Conservation (phyloP, 73 alveolate species). For the Tetrahymena malaccensis region DNA sequence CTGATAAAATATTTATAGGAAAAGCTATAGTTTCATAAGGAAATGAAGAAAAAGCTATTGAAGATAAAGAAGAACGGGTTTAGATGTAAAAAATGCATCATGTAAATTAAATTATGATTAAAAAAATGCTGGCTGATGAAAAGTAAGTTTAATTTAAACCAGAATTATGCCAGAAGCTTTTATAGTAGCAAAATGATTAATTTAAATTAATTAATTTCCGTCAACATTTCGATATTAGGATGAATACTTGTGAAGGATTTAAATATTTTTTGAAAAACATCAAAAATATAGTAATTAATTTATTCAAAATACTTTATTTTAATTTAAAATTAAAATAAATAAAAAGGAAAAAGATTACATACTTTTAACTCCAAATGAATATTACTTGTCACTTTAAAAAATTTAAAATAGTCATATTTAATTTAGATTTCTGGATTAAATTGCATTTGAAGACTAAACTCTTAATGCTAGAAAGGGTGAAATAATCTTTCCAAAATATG, state of each 20-base stretch:
- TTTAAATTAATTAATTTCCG: neutral
- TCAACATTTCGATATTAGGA: neutral
- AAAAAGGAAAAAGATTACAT: neutral
- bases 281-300: neutral
- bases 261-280: neutral
- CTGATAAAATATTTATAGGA: neutral
- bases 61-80: neutral
- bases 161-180: neutral
- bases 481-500: neutral
- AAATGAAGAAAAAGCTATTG: neutral
- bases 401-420: neutral
- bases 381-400: neutral
- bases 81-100: neutral
- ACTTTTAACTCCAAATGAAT: neutral
- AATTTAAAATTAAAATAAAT: neutral
- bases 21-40: neutral
- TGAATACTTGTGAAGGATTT: neutral
- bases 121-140: neutral
- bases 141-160: neutral
- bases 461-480: neutral
- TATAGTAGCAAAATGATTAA: neutral
- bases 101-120: no score
- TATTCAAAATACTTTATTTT: no score
- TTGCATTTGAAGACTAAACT: neutral
- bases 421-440: neutral